Base-by-base conservation (phyloP, 257 asterid genomes). In the Solanum etuberosum region DNA sequence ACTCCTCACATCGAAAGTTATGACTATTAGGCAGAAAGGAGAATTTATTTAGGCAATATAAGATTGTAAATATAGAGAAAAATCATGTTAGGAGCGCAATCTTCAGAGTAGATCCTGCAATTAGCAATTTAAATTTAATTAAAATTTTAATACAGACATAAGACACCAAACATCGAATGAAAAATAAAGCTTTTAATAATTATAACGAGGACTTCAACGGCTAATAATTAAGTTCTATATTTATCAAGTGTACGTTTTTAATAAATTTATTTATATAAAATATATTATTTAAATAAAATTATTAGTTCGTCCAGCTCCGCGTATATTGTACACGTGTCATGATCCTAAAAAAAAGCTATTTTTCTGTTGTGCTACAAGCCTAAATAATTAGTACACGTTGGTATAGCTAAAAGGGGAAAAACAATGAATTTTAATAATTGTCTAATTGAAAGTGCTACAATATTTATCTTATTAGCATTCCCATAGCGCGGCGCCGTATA, bases 61-160 rank as follows among this genome's bases (percentile, higher is more conserved):
- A 57, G 65, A 57, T 57, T 21, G 5, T 57, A 57, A 57, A 57
- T 57, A 57, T 3, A 21, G 67, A 57, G 13, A 7, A 21, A 57
- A 57, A 20, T 20, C 1, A 54, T 20, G 11, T 20, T 0, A 3
- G 0, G 4, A 7, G 0, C 0, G 25, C 0, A 3, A 7, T 0
- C 0, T 0, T 32, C 34, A 32, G 34, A 32, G 37, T 34, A 5
- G 37, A 5, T 5, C 37, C 37, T 34, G 37, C 37, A 34, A 34
- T 20, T 54, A 3, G 10, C 0, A 7, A 54, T 54, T 54, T 7
- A 54, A 20, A 51, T 54, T 54, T 54, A 20, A 51, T 51, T 0
- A 51, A 0, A 51, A 21, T 18, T 0, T 51, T 18, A 18, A 6
- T 51, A 51, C 0, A 18, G 0, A 4, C 1, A 18, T 7, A 1